Percentiles rank a stretch among this genome's conserved stretches.
Evolutionary conservation across 192 early-diverging fungal species (phyloP).

Genomic region (Kickxella alabastrina): DNA sequence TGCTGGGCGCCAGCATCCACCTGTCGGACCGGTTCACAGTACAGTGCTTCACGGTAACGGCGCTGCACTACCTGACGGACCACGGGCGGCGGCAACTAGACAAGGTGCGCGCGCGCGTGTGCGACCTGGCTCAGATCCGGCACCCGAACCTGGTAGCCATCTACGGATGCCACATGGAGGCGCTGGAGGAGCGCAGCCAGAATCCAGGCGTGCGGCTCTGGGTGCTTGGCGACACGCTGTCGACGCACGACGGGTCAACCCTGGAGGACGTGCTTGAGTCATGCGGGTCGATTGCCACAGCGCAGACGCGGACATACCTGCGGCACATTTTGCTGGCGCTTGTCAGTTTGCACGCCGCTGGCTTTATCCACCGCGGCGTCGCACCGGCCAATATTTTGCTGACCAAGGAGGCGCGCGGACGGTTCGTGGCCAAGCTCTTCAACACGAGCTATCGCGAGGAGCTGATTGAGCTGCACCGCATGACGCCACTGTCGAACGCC

Average conservation of each 20-base stretch:
- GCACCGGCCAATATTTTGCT: slow-evolving; percentile 31
- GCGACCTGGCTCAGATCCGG: slow-evolving; percentile 44
- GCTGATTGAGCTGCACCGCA: slow-evolving; percentile 51
- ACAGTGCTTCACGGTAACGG: slow-evolving; percentile 35
- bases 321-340: slow-evolving; percentile 64
- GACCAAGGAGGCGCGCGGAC: slow-evolving; percentile 18
- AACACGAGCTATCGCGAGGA: slow-evolving; percentile 64
- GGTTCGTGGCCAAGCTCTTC: slow-evolving; percentile 56
- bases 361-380: slow-evolving; percentile 62
- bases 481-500: slow-evolving; percentile 31
- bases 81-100: slow-evolving; percentile 53
- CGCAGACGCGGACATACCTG: slow-evolving; percentile 59
- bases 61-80: slow-evolving; percentile 30
- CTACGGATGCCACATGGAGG: slow-evolving; percentile 56
- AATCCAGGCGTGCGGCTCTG: slow-evolving; percentile 22
- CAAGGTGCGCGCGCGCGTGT: slow-evolving; percentile 47
- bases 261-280: slow-evolving; percentile 62
- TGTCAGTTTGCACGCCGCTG: slow-evolving; percentile 60
- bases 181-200: slow-evolving; percentile 18
- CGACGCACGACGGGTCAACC: slow-evolving; percentile 42
- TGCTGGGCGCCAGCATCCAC: slow-evolving; percentile 30
- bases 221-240: slow-evolving; percentile 36
- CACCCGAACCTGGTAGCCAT: slow-evolving; percentile 59
- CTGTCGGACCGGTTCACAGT: slow-evolving; percentile 38
- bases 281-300: slow-evolving; percentile 58